Conservation (phyloP, 768 basidiomycete genomes). For the Lactarius tabidus region DNA sequence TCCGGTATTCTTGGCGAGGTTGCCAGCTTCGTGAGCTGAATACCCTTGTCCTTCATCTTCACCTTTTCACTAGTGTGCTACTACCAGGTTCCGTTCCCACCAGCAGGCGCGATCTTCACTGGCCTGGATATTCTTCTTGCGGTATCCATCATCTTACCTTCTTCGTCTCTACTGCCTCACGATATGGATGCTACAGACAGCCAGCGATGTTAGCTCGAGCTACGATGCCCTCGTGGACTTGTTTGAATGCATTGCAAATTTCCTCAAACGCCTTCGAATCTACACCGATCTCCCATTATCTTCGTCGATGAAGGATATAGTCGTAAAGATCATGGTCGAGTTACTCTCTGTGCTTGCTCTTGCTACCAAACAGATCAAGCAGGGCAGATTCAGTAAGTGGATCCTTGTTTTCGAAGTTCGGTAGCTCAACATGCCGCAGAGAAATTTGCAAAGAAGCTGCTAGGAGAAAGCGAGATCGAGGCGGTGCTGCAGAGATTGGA, state of each 20-base stretch:
- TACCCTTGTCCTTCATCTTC: background rate
- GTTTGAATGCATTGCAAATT: too few relatives aligned
- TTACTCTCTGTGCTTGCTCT: too few relatives aligned
- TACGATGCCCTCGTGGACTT: too few relatives aligned
- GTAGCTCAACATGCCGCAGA: background rate
- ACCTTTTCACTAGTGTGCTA: background rate
- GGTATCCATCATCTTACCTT: background rate
- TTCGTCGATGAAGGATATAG: background rate
- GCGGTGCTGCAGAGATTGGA: conserved; percentile 3
- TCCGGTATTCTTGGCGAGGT: background rate
- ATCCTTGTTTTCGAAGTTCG: background rate
- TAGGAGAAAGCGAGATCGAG: conserved; percentile 6
- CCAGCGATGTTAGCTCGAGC: background rate
- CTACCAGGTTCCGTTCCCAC: background rate
- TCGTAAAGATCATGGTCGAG: background rate
- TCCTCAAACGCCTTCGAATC: background rate
- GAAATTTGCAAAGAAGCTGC: conserved; percentile 3
- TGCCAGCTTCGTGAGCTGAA: background rate
- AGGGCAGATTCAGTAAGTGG: background rate
- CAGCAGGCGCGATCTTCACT: background rate
- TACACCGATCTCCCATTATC: background rate
- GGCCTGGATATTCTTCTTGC: background rate
- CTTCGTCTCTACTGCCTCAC: background rate
- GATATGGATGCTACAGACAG: background rate
- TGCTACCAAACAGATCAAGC: too few relatives aligned